These are phyloP conservation scores for Austroboletus niveus DNA, from an alignment of 1,284 basidiomycete species.

Conservation along the genomic window DNA sequence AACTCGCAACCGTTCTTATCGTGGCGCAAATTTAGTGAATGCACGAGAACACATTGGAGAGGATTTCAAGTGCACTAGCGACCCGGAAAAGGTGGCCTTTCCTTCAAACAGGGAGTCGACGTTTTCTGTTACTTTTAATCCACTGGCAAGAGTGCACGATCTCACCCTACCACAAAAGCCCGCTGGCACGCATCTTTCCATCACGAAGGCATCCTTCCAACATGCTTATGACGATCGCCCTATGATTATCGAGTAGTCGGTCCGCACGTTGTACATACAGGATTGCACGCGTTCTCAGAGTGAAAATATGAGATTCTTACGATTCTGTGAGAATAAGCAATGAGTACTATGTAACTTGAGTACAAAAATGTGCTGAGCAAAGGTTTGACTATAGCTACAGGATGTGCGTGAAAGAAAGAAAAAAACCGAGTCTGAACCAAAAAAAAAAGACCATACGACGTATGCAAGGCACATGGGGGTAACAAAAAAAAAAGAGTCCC, in stretches of 20 bases:
- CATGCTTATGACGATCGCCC: conserved; percentile 32
- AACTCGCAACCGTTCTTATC: neutral
- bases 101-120: conserved; percentile 55
- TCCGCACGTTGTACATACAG: neutral
- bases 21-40: conserved; percentile 44
- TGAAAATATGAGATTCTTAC: neutral
- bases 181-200: conserved; percentile 44
- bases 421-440: conserved; percentile 2
- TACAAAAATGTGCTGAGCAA: conserved; percentile 1
- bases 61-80: conserved; percentile 42
- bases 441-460: neutral
- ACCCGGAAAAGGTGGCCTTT: conserved; percentile 66
- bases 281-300: neutral
- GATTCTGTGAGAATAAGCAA: neutral
- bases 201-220: too few relatives aligned
- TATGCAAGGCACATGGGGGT: too few relatives aligned
- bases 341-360: conserved; percentile 16
- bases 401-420: conserved; percentile 4
- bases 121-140: conserved; percentile 49
- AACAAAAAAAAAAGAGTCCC: neutral
- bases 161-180: conserved; percentile 39
- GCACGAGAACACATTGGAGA: conserved; percentile 49
- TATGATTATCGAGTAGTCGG: conserved; percentile 47
- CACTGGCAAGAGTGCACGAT: conserved; percentile 32
- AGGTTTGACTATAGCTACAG: conserved; percentile 20